Base-by-base conservation (phyloP, 805 yeast species). In the Kodamaea restingae region DNA sequence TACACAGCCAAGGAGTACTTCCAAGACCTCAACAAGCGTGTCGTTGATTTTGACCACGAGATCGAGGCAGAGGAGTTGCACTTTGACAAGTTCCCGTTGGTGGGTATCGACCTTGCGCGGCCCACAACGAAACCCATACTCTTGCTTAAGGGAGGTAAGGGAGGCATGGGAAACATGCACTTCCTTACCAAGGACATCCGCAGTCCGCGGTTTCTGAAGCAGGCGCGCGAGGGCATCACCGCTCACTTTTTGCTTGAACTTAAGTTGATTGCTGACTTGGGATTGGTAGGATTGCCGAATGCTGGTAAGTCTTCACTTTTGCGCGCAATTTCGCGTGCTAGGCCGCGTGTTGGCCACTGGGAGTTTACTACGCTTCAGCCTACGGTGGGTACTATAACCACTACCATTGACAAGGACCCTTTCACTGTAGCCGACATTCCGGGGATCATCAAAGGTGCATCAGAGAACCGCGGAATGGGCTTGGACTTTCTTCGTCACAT, bases 351-450 rank as follows among this genome's bases (percentile, higher is more conserved):
- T 10, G 98, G 98, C 0, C 95, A 88, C 60, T 93, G 97, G 96
- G 95, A 84, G 53, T 93, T 93, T 56, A 93, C 98, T 0, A 93
- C 98, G 0, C 64, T 93, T 38, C 87, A 81, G 44, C 98, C 98
- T 1, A 82, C 88, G 0, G 78, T 93, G 35, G 98, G 98, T 3
- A 91, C 97, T 0, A 84, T 93, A 10, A 71, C 73, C 33, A 59
- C 80, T 15, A 75, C 82, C 1, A 73, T 82, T 2, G 85, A 80
- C 47, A 71, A 73, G 42, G 77, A 76, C 3, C 74, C 84, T 4
- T 90, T 91, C 57, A 86, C 96, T 0, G 97, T 93, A 1, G 98
- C 98, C 1, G 98, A 93, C 65, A 93, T 93, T 42, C 98, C 98
- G 0, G 98, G 98, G 5, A 84, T 93, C 32, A 84, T 93, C 43